Evolutionary conservation across 169 alveolate genomes (phyloP), one percentile per base, ranked within the genome.

Genomic region (Neospora caninum): DNA sequence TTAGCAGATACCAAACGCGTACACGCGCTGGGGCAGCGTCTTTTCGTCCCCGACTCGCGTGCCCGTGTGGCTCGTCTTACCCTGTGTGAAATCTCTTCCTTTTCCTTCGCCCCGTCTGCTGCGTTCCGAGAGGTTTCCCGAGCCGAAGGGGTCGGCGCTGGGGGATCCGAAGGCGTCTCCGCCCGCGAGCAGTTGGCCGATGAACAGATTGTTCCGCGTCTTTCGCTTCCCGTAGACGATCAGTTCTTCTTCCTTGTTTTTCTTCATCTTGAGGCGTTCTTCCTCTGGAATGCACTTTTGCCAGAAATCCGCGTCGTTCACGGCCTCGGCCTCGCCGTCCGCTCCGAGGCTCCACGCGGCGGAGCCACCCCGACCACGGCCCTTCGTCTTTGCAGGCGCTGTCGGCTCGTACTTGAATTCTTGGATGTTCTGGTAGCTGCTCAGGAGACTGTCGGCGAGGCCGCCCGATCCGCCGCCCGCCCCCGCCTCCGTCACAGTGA

Each of bases 351-450:
- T 13, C 27, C 43, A 1, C 67, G 38, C 89, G 38, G 89, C 89
- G 13, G 83, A 18, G 20, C 88, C 88, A 4, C 88, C 88, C 7
- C 89, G 89, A n/a, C 84, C 84, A 4, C 69, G 7, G 13, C 89
- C 89, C 39, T 82, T 82, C 36, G n/a, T 41, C 53, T 20, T 39
- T 88, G 97, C 88, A 95, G 96, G 88, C 31, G 97, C 96, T 22
- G 99, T 98, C 36, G 99, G 98, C 89, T 98, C 99, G 91, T 98
- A 98, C 92, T 98, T 95, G 96, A 98, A 98, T 89, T 98, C 99
- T 16, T 98, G 97, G 88, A 98, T 98, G 82, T 98, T 98, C 39
- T 98, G 97, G 94, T 97, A 98, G 0, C 99, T 97, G 86, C 98
- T 96, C 89, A 98, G 94, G 54, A 98, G 94, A 41, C 97, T 98